These are phyloP conservation scores for Tritrichomonas musculus DNA, from an alignment of 208 protist species.

Conservation along the genomic window DNA sequence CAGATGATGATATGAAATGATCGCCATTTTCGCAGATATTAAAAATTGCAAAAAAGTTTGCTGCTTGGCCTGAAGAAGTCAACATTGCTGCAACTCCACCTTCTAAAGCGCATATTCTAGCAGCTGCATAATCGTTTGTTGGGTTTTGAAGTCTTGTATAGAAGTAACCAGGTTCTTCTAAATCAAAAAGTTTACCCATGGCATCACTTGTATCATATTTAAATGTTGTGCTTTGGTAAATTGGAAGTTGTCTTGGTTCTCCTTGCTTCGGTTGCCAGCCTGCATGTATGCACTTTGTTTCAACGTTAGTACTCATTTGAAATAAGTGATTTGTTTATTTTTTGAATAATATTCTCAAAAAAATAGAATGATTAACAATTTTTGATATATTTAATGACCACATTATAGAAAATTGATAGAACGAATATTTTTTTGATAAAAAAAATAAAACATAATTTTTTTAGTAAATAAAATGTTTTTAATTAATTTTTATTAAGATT, in stretches of 20 bases:
- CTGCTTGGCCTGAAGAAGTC: background rate
- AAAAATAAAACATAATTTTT: too few relatives aligned
- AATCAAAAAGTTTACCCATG: background rate
- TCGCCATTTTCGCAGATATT: background rate
- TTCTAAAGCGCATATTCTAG: constrained; percentile 41
- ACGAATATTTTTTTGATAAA: too few relatives aligned
- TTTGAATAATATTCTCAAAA: too few relatives aligned
- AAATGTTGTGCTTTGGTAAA: background rate
- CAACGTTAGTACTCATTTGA: background rate
- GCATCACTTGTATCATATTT: background rate
- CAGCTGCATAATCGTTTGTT: constrained; percentile 40
- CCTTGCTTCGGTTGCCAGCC: background rate
- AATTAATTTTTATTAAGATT: too few relatives aligned
- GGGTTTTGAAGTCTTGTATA: constrained; percentile 51
- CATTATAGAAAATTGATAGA: too few relatives aligned
- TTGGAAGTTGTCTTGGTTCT: background rate
- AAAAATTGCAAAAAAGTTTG: background rate
- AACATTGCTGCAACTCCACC: background rate
- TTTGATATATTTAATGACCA: too few relatives aligned
- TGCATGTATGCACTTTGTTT: background rate
- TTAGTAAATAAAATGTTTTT: too few relatives aligned
- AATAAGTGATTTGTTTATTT: too few relatives aligned
- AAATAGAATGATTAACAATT: too few relatives aligned
- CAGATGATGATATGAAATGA: background rate
- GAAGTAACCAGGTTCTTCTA: constrained; percentile 38